phyloP scores from a whole-genome alignment of 2,329 filamentous ascomycete genomes.

The Fusarium albosuccineum region DNA sequence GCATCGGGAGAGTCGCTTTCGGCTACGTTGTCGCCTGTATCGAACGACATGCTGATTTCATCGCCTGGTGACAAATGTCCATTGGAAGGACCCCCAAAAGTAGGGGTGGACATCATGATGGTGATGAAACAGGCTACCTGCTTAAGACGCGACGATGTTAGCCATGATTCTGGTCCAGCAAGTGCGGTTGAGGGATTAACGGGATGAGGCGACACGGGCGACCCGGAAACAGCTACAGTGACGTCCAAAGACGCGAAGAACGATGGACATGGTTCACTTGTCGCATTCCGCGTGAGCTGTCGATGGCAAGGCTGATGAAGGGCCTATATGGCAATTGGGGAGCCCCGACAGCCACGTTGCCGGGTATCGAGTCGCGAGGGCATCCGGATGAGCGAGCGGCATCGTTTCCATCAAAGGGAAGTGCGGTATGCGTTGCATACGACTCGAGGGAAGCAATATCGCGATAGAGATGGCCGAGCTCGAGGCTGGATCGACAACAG shows the following conservation, averaged over 20 bases:
- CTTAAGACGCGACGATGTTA: slow-evolving; percentile 54
- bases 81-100: slow-evolving; percentile 73
- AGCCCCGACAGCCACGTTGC: slow-evolving; percentile 41
- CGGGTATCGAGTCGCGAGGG: slow-evolving; percentile 39
- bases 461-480: slow-evolving; percentile 51
- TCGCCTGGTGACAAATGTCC: slow-evolving; percentile 72
- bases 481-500: slow-evolving; percentile 54
- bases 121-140: slow-evolving; percentile 71
- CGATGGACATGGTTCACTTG: slow-evolving; percentile 54
- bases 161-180: slow-evolving; percentile 41
- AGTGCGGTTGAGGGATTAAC: slow-evolving; percentile 38
- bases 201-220: slow-evolving; percentile 45
- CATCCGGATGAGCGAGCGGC: slow-evolving; percentile 51
- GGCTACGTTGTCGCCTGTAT: slow-evolving; percentile 52
- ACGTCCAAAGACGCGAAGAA: slow-evolving; percentile 35
- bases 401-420: slow-evolving; percentile 53
- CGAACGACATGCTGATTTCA: slow-evolving; percentile 55
- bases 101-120: slow-evolving; percentile 73
- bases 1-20: slow-evolving; percentile 84
- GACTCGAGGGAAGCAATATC: slow-evolving; percentile 49
- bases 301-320: slow-evolving; percentile 64
- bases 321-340: slow-evolving; percentile 59
- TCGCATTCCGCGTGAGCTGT: slow-evolving; percentile 60
- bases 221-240: slow-evolving; percentile 43
- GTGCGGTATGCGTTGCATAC: slow-evolving; percentile 41